Evolutionary conservation across 2,329 filamentous ascomycete species (phyloP), one percentile per base, ranked within the genome.

Genomic region (Colletotrichum gloeosporioides): DNA sequence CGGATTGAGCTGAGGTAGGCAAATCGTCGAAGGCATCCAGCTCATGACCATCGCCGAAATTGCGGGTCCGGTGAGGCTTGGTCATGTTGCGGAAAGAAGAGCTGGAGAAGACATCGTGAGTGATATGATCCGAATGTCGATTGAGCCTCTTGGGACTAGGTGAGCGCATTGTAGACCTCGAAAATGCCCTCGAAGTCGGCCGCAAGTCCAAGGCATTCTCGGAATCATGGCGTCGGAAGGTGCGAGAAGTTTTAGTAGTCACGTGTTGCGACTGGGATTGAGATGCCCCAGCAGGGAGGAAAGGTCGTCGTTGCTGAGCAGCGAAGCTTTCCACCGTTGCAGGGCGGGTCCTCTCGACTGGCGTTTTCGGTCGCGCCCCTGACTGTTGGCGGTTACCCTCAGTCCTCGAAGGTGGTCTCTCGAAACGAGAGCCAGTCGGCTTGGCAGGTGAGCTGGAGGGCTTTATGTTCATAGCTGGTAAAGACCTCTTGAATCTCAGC

Each of bases 11-110:
- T 18, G 96, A 98, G 0, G 96, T 99, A 2, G 96, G 96, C 72
- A 99, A 87, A 84, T 99, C 97, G 83, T 99, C 97, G 83, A 99
- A 99, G 4, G 91, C 93, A 79, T 99, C 96, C 39, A 99, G 89
- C 84, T 99, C 97, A 76, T 94, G 94, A 18, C 97, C 97, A 83
- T 98, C 95, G 15, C 97, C 97, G 86, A 98, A 99, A 80, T 95
- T 92, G 62, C 93, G 90, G 76, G 89, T 88, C 55, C 92, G 89
- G 55, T 78, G 78, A 27, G 79, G 78, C 72, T 79, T 79, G 66
- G 69, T 80, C 74, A 77, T 72, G 59, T 69, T 77, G 69, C 71
- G 78, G 73, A 70, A 78, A 49, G 77, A 77, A 25, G 69, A n/a
- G 34, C 55, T 69, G 22, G 55, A 44, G 32, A 69, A 69, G 22